Evolutionary conservation across 352 stramenopile genomes (phyloP), one percentile per base, ranked within the genome.

Genomic region (Plasmopara muralis): DNA sequence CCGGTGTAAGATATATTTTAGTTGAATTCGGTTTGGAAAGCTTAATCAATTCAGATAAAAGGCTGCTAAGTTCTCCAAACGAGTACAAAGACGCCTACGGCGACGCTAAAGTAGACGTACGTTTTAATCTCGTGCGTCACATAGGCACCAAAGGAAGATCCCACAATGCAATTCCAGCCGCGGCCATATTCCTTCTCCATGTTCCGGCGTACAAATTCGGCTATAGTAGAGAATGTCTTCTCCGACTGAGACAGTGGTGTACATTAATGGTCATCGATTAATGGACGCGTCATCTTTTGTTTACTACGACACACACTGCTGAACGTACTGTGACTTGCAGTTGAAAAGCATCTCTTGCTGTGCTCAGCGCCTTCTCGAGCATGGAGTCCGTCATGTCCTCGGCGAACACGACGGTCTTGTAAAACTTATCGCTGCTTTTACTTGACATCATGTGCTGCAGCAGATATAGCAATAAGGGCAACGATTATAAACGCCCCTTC

Each of bases 61-160:
- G 31, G 12, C 38, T 28, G 28, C 43, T 65, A 95, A n/a, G 81
- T 89, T 47, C 68, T 89, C 90, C 91, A 97, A 10, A 97, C 72
- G 7, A 97, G 69, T 14, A 97, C 83, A 16, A 87, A 97, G 34
- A 97, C 88, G 2, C 90, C 87, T 0, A 86, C 75, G 0, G 88
- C 85, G 18, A 97, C 89, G 47, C 86, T 96, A 47, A 97, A 96
- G 72, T 97, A 97, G 42, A 97, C 89, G 66, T 97, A 97, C 13
- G 87, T 96, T 61, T 97, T 97, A 62, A 97, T 97, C 62, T 97
- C 89, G 64, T 97, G 91, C 16, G 91, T 97, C 49, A 97, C 91
- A 64, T 95, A 97, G 34, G 87, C 87, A 29, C 90, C 90, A 61
- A 97, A 97, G 29, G 70, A 94, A 39, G 80, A 78, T 20, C 89